phyloP scores from a whole-genome alignment of 2,329 filamentous ascomycete genomes.

The Pseudohalonectria lignicola region DNA sequence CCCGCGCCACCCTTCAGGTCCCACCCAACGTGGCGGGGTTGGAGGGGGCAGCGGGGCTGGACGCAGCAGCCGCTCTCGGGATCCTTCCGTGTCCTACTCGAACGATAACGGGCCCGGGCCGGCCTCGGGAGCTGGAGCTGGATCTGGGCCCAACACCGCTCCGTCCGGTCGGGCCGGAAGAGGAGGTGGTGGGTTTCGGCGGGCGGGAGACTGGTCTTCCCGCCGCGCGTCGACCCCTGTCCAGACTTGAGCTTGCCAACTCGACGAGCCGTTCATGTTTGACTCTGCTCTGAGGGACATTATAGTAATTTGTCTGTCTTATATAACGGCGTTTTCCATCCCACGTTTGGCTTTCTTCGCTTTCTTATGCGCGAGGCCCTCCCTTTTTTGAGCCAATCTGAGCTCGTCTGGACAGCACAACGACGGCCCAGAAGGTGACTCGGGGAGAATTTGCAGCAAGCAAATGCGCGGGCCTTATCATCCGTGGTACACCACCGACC shows the following conservation, averaged over 20 bases:
- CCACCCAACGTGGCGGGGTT: not conserved
- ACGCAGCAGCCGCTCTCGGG: not conserved
- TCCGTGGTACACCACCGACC: too few species aligned
- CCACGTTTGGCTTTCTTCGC: too few species aligned
- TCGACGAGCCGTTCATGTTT: too few species aligned
- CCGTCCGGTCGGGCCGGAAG: slow-evolving; percentile 1
- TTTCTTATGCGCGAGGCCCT: too few species aligned
- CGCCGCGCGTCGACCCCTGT: slow-evolving; percentile 2
- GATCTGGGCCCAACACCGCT: not conserved
- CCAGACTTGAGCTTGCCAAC: slow-evolving; percentile 1
- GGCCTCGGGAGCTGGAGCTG: not conserved
- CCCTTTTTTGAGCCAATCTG: too few species aligned
- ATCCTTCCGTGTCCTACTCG: not conserved
- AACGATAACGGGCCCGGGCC: not conserved
- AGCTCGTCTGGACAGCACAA: too few species aligned
- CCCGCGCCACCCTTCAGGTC: not conserved
- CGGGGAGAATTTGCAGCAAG: too few species aligned
- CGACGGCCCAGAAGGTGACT: too few species aligned
- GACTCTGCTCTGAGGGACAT: too few species aligned
- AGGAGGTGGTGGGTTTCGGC: slow-evolving; percentile 1
- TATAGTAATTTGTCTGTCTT: too few species aligned
- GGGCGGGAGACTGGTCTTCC: slow-evolving; percentile 1
- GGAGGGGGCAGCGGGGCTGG: not conserved
- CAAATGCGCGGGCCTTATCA: too few species aligned
- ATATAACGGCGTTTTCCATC: too few species aligned